Evolutionary conservation across 768 basidiomycete genomes (phyloP), one percentile per base, ranked within the genome.

Genomic region (Kwoniella mangroviensis): DNA sequence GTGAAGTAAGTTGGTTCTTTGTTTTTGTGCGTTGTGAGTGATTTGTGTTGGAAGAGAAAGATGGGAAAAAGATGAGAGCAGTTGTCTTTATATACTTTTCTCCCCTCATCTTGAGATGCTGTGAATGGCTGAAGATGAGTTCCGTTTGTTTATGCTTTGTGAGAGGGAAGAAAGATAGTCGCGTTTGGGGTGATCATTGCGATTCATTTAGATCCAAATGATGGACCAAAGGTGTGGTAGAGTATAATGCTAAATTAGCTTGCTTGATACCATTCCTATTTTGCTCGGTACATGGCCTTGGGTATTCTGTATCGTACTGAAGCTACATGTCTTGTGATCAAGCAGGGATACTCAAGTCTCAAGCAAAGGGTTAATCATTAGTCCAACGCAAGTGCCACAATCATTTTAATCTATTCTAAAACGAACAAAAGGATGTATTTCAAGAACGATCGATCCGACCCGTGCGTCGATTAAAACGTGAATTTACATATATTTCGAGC

Each of bases 1-100:
- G 67, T 67, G 55, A 45, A 21, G 22, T 40, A 28, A 67, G 65
- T 65, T 65, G 63, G 63, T 41, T 19, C n/a, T 56, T 12, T 67
- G 15, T 51, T 21, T 55, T 58, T 17, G 21, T 11, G 28, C 41
- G 52, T 56, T 65, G 63, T 24, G 24, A 43, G 28, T 55, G 45
- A 52, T 19, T 34, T 34, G 34, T 34, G 34, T 4, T 40, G 1
- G 65, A 67, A 53, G 56, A 49, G 40, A 59, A 34, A 51, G 28
- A 45, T 13, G 41, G 41, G 17, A 17, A 51, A 21, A 40, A 10
- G 45, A 24, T 21, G 40, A 56, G 28, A 24, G 53, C 3, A 17
- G 26, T 17, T 56, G 26, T 22, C 5, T 67, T 67, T 67, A 67
- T 67, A 67, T 56, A 64, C n/a, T 40, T 65, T 49, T 6, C 6